Evolutionary conservation across 148 eudicot genomes (phyloP).

Genomic region (Nepenthes mirabilis): DNA sequence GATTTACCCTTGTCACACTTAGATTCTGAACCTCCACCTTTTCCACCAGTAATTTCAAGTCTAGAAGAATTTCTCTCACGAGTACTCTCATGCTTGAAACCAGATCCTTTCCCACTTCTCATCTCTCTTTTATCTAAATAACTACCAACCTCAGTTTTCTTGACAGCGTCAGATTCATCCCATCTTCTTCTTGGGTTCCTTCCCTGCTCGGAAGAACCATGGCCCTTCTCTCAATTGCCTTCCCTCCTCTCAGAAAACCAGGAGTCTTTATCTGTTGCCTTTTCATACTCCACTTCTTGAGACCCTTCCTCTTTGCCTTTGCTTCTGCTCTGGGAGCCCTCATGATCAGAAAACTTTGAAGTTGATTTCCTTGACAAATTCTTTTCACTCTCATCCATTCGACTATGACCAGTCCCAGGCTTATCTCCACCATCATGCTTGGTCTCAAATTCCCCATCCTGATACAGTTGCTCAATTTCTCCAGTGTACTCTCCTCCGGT

Average conservation of each 20-base stretch:
- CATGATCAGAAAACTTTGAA: slow-evolving; percentile 43
- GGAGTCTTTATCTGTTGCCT: slow-evolving; percentile 30
- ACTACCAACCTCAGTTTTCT: slow-evolving; percentile 24
- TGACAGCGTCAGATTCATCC: slow-evolving; percentile 36
- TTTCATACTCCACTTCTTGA: slow-evolving; percentile 35
- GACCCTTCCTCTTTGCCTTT: slow-evolving; percentile 36
- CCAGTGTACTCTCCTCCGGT: slow-evolving; percentile 63
- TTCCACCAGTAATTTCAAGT: slow-evolving; percentile 21
- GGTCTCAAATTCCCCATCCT: slow-evolving; percentile 58
- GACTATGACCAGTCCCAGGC: slow-evolving; percentile 28
- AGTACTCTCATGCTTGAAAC: slow-evolving; percentile 23
- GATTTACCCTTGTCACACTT: slow-evolving; percentile 35
- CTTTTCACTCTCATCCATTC: slow-evolving; percentile 48
- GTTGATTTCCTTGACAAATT: slow-evolving; percentile 22
- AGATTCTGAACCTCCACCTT: slow-evolving; percentile 25
- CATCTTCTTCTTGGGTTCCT: slow-evolving; percentile 31
- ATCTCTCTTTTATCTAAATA: slow-evolving; percentile 18
- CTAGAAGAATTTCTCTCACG: slow-evolving; percentile 24
- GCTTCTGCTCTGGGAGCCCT: slow-evolving; percentile 30
- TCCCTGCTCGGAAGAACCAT: slow-evolving; percentile 22
- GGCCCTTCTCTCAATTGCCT: slow-evolving; percentile 30
- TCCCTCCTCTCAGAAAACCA: slow-evolving; percentile 32
- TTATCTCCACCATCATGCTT: slow-evolving; percentile 42
- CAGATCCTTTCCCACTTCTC: slow-evolving; percentile 22
- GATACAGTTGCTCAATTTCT: slow-evolving; percentile 73